Base-by-base conservation (phyloP, 306 rosid genomes). In the Cotoneaster glaucophyllus region DNA sequence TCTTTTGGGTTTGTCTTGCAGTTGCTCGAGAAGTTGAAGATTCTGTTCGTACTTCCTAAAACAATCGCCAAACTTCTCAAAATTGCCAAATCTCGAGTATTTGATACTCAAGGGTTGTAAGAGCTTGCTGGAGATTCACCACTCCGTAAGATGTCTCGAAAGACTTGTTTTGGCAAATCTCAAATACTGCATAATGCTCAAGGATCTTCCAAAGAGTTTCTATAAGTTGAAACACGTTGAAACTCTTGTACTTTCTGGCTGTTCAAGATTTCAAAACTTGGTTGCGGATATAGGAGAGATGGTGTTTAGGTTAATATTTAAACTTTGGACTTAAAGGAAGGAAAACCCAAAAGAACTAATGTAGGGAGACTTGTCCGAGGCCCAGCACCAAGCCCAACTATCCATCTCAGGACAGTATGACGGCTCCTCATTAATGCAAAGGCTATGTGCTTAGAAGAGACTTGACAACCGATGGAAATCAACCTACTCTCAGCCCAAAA, bases 241-340 rank as follows among this genome's bases (percentile, higher is more conserved):
- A 64, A 71, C 79, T 43, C 83, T 89, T 8, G 74, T 84, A 32
- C 61, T 87, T 64, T 82, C 79, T 24, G 90, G 82, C 13, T 84
- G 93, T 78, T 74, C 78, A 10, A 76, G 57, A 43, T 74, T 89
- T 15, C 76, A 52, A 28, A 67, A 13, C 44, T 77, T 85, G 31
- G 79, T 66, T 28, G 81, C 81, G 12, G 81, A 71, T 28, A 22
- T 88, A 44, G 86, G 76, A 43, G 83, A 82, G 13, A 70, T 88
- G n/a, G n/a, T 25, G 26, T 25, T 25, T 25, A 1, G 26, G 26
- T 25, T 25, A 25, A 25, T 25, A 25, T 25, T 25, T 25, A 1
- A 25, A 25, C 26, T 25, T 25, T 25, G 26, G 26, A 1, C 26
- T 1, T 25, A 25, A 25, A 25, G 26, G 26, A 25, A 25, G 26